Evolutionary conservation across 371 early-diverging fungal species (phyloP).

Genomic region (Dichotomocladium elegans): DNA sequence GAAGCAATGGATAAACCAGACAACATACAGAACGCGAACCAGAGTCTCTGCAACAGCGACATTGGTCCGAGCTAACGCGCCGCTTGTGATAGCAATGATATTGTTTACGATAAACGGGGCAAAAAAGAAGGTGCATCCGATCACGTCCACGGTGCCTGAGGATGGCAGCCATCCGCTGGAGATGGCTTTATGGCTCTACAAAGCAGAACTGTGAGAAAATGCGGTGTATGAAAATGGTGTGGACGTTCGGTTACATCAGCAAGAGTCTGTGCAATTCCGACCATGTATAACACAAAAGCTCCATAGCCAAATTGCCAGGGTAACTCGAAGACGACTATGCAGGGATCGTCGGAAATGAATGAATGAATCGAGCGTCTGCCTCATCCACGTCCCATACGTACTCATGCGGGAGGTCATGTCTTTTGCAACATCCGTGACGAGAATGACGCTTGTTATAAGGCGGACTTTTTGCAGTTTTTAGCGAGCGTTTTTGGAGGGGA

Average conservation of each 20-base stretch:
- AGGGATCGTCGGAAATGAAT: neutral
- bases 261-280: constrained; percentile 31
- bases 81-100: constrained; percentile 20
- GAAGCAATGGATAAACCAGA: constrained; percentile 30
- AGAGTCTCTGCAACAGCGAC: constrained; percentile 18
- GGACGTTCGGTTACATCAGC: constrained; percentile 13
- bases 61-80: constrained; percentile 12
- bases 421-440: constrained; percentile 17
- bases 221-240: neutral
- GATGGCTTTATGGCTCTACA: constrained; percentile 29
- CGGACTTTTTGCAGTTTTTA: constrained; percentile 23
- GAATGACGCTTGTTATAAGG: constrained; percentile 16
- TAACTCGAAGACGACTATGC: constrained; percentile 19
- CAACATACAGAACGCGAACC: constrained; percentile 19
- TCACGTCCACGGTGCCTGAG: constrained; percentile 19
- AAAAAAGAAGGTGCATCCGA: constrained; percentile 21
- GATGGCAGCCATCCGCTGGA: constrained; percentile 29
- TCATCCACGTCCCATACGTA: constrained; percentile 6
- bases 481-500: no score
- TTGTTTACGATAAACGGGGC: constrained; percentile 28
- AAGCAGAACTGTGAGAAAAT: neutral
- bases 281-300: constrained; percentile 21
- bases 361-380: neutral
- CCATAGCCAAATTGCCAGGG: constrained; percentile 29
- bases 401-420: constrained; percentile 20